These are phyloP conservation scores for Camelina sativa DNA, from an alignment of 345 rosid species.

Conservation along the genomic window DNA sequence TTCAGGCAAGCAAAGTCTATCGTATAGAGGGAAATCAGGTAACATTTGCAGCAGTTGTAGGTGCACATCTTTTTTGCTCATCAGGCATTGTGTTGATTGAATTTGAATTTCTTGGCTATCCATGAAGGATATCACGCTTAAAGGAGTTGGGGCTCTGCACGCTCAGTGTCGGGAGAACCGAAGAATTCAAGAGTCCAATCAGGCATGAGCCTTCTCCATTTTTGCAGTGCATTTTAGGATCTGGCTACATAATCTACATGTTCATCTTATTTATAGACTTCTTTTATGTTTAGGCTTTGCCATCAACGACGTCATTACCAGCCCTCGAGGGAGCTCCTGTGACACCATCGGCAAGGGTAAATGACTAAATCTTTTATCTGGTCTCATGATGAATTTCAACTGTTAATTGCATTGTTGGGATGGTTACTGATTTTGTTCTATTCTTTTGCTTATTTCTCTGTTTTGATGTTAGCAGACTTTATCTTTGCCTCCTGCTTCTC, in stretches of 20 bases:
- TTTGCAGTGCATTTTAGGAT: slow-evolving; percentile 6
- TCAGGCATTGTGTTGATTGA: slow-evolving; percentile 14
- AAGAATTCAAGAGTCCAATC: slow-evolving; percentile 44
- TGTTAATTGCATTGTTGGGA: background rate
- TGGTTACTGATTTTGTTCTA: slow-evolving; percentile 17
- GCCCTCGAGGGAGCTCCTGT: slow-evolving; percentile 49
- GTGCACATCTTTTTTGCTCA: background rate
- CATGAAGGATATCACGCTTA: slow-evolving; percentile 43
- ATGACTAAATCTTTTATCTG: slow-evolving; percentile 2
- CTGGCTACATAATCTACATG: background rate
- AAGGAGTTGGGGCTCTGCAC: slow-evolving; percentile 55
- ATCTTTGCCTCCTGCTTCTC: slow-evolving; percentile 59
- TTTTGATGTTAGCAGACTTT: slow-evolving; percentile 49
- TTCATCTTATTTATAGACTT: slow-evolving; percentile 14
- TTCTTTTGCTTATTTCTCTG: slow-evolving; percentile 26
- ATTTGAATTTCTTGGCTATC: slow-evolving; percentile 9
- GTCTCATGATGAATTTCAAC: background rate
- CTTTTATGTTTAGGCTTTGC: slow-evolving; percentile 47
- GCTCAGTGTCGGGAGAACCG: slow-evolving; percentile 49
- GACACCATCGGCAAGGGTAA: slow-evolving; percentile 56
- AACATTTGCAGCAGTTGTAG: slow-evolving; percentile 21
- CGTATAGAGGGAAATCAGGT: slow-evolving; percentile 80
- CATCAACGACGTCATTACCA: slow-evolving; percentile 25
- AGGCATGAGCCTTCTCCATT: slow-evolving; percentile 49
- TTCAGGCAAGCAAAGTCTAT: slow-evolving; percentile 62